A percentile compares a stretch with the other conserved stretches of the same genome.
phyloP scores from a whole-genome alignment of 371 early-diverging fungal species.

The Blakeslea trispora region DNA sequence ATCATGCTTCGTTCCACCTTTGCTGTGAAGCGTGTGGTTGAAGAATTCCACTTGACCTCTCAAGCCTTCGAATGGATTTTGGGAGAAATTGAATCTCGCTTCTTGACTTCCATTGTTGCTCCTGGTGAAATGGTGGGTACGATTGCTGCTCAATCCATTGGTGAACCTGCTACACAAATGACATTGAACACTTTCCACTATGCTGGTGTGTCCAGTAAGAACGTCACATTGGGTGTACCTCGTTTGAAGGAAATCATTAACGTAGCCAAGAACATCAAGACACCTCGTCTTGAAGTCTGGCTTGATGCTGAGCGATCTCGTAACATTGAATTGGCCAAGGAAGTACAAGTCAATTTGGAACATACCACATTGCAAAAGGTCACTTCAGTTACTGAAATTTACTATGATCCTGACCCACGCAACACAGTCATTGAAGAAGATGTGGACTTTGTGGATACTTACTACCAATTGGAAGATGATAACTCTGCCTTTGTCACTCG shows the following conservation, averaged over 20 bases:
- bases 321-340: conserved; percentile 87
- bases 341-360: conserved; percentile 90
- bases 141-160: conserved; percentile 99
- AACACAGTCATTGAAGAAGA: conserved; percentile 92
- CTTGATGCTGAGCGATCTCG: conserved; percentile 76
- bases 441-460: conserved; percentile 89
- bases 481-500: conserved; percentile 51
- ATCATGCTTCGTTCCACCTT: conserved; percentile 85
- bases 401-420: conserved; percentile 96
- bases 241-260: conserved; percentile 99
- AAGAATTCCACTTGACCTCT: conserved; percentile 84
- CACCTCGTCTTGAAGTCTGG: conserved; percentile 92
- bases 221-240: conserved; percentile 99
- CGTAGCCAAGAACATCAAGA: conserved; percentile 97
- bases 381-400: conserved; percentile 88
- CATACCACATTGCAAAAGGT: conserved; percentile 90
- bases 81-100: conserved; percentile 90
- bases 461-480: conserved; percentile 88
- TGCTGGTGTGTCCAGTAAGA: conserved; percentile 98
- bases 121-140: conserved; percentile 99
- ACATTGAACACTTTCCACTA: conserved; percentile 99
- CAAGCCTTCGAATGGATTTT: conserved; percentile 95
- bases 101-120: conserved; percentile 88
- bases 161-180: conserved; percentile 99
- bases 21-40: conserved; percentile 84